phyloP scores from a whole-genome alignment of 768 basidiomycete genomes.

The Pleurotus citrinopileatus region DNA sequence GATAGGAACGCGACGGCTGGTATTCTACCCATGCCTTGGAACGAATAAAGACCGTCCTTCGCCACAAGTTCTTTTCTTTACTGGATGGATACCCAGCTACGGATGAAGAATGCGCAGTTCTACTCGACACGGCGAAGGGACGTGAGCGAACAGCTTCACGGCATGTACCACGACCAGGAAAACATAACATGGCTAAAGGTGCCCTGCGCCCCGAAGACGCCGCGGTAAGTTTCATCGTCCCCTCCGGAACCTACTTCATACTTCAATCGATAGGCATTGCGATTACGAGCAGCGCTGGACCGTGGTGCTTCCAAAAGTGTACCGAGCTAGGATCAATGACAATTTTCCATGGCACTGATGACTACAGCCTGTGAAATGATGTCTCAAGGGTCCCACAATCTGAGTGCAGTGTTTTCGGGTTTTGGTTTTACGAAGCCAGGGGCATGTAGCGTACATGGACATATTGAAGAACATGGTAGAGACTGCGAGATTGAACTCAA shows the following conservation, averaged over 20 bases:
- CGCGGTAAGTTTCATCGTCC: constrained; percentile 49
- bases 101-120: constrained; percentile 67
- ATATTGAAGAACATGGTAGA: constrained; percentile 1
- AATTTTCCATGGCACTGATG: too few relatives aligned
- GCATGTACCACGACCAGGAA: constrained; percentile 60
- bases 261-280: constrained; percentile 48
- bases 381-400: neutral
- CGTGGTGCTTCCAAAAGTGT: constrained; percentile 45
- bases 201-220: constrained; percentile 80
- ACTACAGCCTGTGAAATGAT: neutral
- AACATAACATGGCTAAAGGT: constrained; percentile 89
- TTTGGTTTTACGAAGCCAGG: neutral
- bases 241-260: neutral
- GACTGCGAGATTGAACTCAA: neutral
- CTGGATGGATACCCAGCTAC: constrained; percentile 70
- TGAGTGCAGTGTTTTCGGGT: constrained; percentile 1
- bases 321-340: constrained; percentile 25
- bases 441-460: constrained; percentile 7
- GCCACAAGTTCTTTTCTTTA: constrained; percentile 82
- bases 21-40: constrained; percentile 75
- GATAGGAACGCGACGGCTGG: constrained; percentile 86
- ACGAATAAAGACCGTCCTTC: constrained; percentile 78
- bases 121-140: constrained; percentile 46
- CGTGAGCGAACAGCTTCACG: constrained; percentile 37
- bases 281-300: constrained; percentile 66